These are phyloP conservation scores for Aureobasidium sp. DNA, from an alignment of 2,329 filamentous ascomycete species.

Conservation along the genomic window DNA sequence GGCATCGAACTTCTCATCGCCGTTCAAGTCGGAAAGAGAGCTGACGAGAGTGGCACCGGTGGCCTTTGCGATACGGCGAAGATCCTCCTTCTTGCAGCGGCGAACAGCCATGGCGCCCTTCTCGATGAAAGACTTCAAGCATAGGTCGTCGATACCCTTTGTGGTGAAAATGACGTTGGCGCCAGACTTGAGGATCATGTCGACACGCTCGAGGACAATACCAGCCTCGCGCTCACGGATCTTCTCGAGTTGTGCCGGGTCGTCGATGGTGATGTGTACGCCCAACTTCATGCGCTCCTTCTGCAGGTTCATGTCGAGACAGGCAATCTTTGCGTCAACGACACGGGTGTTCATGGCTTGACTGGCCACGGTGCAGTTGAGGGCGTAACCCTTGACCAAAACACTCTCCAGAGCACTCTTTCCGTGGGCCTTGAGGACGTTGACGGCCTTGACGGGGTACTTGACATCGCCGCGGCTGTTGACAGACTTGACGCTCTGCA, in stretches of 20 bases:
- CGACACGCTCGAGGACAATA: conserved; percentile 86
- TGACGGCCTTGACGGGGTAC: conserved; percentile 98
- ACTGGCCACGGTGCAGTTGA: conserved; percentile 97
- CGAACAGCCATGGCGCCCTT: conserved; percentile 91
- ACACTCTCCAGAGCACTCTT: conserved; percentile 84
- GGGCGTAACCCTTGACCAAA: conserved; percentile 88
- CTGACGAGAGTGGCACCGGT: conserved; percentile 89
- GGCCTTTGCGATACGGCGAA: conserved; percentile 89
- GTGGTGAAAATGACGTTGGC: conserved; percentile 95
- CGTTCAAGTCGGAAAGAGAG: conserved; percentile 91
- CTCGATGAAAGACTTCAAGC: conserved; percentile 90
- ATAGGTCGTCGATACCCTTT: conserved; percentile 96
- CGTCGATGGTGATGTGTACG: conserved; percentile 96
- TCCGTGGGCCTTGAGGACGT: conserved; percentile 96
- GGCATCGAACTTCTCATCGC: conserved; percentile 91
- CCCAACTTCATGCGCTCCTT: conserved; percentile 99
- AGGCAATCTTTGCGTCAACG: conserved; percentile 90
- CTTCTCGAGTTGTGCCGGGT: conserved; percentile 94
- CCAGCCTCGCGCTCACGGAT: conserved; percentile 88
- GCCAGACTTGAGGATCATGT: conserved; percentile 95
- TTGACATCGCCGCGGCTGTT: conserved; percentile 88
- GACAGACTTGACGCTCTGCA: conserved; percentile 86
- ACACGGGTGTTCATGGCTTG: conserved; percentile 96
- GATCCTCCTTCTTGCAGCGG: conserved; percentile 96
- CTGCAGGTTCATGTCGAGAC: conserved; percentile 95